Evolutionary conservation across 2,329 filamentous ascomycete genomes (phyloP), one percentile per base, ranked within the genome.

Genomic region (Ophiostoma perfectum): DNA sequence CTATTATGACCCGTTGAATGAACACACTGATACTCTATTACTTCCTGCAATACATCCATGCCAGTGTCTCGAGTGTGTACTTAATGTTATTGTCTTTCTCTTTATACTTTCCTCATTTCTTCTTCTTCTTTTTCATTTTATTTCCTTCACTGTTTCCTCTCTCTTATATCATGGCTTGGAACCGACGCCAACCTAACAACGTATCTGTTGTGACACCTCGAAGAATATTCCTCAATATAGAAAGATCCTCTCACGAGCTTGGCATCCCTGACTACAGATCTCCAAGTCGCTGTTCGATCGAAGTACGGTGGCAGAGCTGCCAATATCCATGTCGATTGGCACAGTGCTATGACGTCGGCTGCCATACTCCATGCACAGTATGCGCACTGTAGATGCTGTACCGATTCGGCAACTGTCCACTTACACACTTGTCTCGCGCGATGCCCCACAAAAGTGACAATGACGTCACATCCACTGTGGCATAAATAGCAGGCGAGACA

Each of bases 301-400:
- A 27, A 27, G 12, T 27, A 55, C 27, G 49, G 27, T 27, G 27
- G 27, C 2, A 1, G 27, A 27, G 27, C 27, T 27, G 27, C 27
- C 49, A 6, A 52, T 52, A 9, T 52, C n/a, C n/a, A 52, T 52
- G 47, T n/a, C 16, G n/a, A 63, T 42, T 41, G 38, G 38, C 60
- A 63, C 60, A 63, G 60, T 63, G 60, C 60, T 41, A 63, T 63
- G 60, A 63, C 60, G 60, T 63, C 60, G 60, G 5, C 12, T 14
- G 18, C n/a, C 12, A 12, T 38, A 16, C 9, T 60, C 38, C 11
- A 38, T 14, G 9, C 4, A 42, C 60, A 42, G 60, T 63, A 42
- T 12, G 18, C 7, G n/a, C 39, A 63, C 60, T 63, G 60, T 63
- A 63, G 3, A 18, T 2, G 4, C 36, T 60, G 12, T 60, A 60